Base-by-base conservation (phyloP, 1,139 yeast genomes). In the Pichia sp. region DNA sequence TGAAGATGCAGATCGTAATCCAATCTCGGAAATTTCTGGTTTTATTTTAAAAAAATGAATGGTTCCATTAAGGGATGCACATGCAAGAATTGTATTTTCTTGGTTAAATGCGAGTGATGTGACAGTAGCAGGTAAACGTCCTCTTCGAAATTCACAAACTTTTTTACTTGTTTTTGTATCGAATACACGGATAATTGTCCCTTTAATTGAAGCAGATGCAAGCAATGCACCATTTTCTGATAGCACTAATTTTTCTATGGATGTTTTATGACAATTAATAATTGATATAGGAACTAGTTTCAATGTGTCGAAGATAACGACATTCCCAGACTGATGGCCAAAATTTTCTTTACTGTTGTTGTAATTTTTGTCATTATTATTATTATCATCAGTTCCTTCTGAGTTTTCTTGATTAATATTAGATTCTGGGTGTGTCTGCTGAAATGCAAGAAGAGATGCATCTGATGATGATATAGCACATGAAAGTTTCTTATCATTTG, bases 181-280 rank as follows among this genome's bases (percentile, higher is more conserved):
- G 49, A 73, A 71, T 0, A 82, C 79, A 39, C 92, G 64, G 1
- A 84, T 69, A 4, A 84, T 81, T 0, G 94, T 84, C 0, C 94
- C 94, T 52, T 80, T 82, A 2, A 70, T 67, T 0, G 87, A 80
- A 0, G 89, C 84, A 0, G 90, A 79, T 0, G 89, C 87, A 25
- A 83, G 66, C 31, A 73, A 60, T 16, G 63, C 62, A 7, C 80
- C 81, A 54, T 75, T 77, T 29, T 70, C 66, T 7, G 82, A 77
- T 3, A 79, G 57, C 5, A 74, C 56, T 12, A 78, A 58, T 27
- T 69, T 66, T 26, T 74, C 76, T 24, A 80, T 52, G 1, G 70
- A 68, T 0, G 81, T 66, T 51, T 75, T 73, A 55, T 80, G 87
- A 3, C 84, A 81, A 54, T 75, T 74, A 51, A 82, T 69, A 12